These are phyloP conservation scores for Raddia guianensis DNA, from an alignment of 176 grass and related monocot genomes.

Conservation along the genomic window DNA sequence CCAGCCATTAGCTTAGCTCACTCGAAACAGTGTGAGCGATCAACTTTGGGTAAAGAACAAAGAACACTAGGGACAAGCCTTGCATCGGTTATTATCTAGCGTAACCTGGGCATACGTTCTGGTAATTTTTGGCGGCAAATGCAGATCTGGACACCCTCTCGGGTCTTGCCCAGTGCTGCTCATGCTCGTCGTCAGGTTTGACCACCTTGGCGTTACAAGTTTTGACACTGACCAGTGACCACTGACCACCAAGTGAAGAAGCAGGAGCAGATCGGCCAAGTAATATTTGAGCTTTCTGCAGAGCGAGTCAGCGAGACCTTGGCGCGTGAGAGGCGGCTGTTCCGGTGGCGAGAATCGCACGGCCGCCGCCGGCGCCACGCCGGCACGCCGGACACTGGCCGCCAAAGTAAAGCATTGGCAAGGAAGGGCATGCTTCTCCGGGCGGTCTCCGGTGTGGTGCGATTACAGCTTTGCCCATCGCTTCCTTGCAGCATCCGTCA, in stretches of 20 bases:
- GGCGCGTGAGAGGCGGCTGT: too few relatives aligned
- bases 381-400: neutral
- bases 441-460: neutral
- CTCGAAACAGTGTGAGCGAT: neutral
- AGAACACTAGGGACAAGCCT: neutral
- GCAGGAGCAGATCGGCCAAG: too few relatives aligned
- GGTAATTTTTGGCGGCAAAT: neutral
- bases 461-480: slow-evolving; percentile 3
- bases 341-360: slow-evolving; percentile 16
- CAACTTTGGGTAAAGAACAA: neutral
- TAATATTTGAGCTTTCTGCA: neutral
- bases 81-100: neutral
- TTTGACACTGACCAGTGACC: too few relatives aligned
- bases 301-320: neutral
- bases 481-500: neutral
- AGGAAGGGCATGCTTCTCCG: slow-evolving; percentile 30
- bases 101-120: neutral
- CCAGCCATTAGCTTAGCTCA: neutral
- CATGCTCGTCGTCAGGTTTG: too few relatives aligned
- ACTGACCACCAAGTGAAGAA: too few relatives aligned
- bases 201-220: too few relatives aligned
- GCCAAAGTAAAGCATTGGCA: too few relatives aligned
- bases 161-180: too few relatives aligned
- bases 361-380: neutral
- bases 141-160: slow-evolving; percentile 2